A percentile compares a stretch with the other conserved stretches of the same genome.
These are phyloP conservation scores for Prinsepia uniflora DNA, from an alignment of 306 rosid species.

Conservation along the genomic window DNA sequence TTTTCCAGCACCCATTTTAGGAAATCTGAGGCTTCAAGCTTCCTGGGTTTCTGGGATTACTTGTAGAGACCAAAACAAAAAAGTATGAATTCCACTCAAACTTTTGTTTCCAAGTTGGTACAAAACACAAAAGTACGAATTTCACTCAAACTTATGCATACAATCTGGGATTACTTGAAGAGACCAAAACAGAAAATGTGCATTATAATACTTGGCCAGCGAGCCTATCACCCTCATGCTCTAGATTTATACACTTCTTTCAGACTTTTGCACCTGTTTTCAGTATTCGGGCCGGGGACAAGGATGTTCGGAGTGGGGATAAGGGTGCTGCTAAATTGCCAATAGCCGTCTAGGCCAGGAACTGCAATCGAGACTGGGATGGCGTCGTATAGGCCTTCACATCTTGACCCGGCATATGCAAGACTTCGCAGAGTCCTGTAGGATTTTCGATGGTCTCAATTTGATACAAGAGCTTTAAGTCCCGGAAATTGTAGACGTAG, in stretches of 20 bases:
- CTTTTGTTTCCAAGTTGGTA: no score
- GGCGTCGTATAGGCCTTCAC: conserved; percentile 75
- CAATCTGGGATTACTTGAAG: no score
- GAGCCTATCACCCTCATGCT: conserved; percentile 64
- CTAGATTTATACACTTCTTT: conserved; percentile 61
- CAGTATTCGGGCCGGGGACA: conserved; percentile 50
- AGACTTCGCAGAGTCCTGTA: conserved; percentile 67
- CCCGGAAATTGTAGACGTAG: conserved; percentile 52
- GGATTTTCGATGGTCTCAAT: conserved; percentile 68
- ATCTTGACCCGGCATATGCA: conserved; percentile 41
- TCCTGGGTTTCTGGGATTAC: no score
- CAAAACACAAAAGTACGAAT: no score
- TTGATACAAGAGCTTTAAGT: conserved; percentile 58
- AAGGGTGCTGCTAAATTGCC: conserved; percentile 49
- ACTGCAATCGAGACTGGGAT: conserved; percentile 65
- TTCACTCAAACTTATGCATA: no score
- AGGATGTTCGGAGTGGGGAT: conserved; percentile 17
- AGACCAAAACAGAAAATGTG: no score
- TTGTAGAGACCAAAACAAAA: no score
- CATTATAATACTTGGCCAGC: no score
- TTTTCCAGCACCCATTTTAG: no score
- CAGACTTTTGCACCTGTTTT: conserved; percentile 53
- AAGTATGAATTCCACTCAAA: no score
- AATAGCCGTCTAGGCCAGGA: conserved; percentile 75
- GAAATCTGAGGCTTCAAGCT: no score